A percentile compares a stretch with the other conserved stretches of the same genome.
Evolutionary conservation across 2,329 filamentous ascomycete species (phyloP).

Genomic region (Drechslerella dactyloides): DNA sequence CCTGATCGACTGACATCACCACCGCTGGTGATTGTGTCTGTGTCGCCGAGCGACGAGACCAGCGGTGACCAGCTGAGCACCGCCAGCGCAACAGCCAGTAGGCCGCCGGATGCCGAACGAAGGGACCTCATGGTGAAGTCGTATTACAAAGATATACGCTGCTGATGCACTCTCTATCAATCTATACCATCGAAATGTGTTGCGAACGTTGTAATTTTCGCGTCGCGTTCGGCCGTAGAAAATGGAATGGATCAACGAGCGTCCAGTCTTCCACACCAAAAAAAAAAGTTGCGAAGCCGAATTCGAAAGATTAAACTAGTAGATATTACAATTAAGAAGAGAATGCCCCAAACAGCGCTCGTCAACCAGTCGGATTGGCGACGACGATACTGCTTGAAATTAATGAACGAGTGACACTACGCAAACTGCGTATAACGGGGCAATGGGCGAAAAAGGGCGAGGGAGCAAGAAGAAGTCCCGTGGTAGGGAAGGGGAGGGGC

Average conservation of each 20-base stretch:
- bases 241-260: constrained; percentile 18
- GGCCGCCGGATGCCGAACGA: constrained; percentile 29
- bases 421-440: constrained; percentile 49
- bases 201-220: constrained; percentile 35
- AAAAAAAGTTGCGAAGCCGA: constrained; percentile 4
- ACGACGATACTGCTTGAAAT: constrained; percentile 21
- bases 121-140: constrained; percentile 39
- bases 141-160: constrained; percentile 24
- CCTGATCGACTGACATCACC: constrained; percentile 65
- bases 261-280: neutral
- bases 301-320: constrained; percentile 14
- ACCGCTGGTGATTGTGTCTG: constrained; percentile 68
- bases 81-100: constrained; percentile 36
- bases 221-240: constrained; percentile 16
- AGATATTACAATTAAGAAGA: constrained; percentile 37
- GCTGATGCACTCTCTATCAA: neutral
- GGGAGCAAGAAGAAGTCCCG: constrained; percentile 33
- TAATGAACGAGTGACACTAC: constrained; percentile 51
- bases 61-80: constrained; percentile 32
- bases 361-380: constrained; percentile 38
- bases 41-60: constrained; percentile 53
- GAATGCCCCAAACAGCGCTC: constrained; percentile 26
- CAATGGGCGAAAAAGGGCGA: constrained; percentile 45
- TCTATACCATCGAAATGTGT: constrained; percentile 18
- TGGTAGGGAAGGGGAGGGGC: constrained; percentile 31